Base-by-base conservation (phyloP, 2,329 filamentous ascomycete genomes). In the Xylariales sp. region DNA sequence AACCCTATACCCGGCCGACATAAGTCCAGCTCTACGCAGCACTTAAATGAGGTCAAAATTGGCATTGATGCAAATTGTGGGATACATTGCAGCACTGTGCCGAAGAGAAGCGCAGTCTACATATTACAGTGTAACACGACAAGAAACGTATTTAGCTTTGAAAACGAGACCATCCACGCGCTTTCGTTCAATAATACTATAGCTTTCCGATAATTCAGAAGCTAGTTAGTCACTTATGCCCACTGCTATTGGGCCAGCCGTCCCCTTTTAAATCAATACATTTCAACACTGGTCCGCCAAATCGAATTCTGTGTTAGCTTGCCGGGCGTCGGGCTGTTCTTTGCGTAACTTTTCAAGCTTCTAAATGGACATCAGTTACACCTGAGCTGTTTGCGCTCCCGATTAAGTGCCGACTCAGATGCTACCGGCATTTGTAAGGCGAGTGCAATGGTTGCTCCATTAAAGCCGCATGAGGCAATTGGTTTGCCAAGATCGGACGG, bases 161-260 rank as follows among this genome's bases (percentile, higher is more conserved):
- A 57, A 50, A 12, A 41, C 49, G 23, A 57, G n/a, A 45, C 34
- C 39, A 57, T 2, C 50, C 23, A 63, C 14, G 7, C 32, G 7
- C 18, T 39, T 16, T n/a, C 48, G 5, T 7, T 62, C 8, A 39
- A 14, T 46, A 3, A 39, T 58, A 5, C n/a, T 39, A n/a, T 30
- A 32, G 54, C 53, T 39, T 32, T 54, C 62, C 18, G 32, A 49
- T 43, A 7, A 41, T 32, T 54, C 49, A 41, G 48, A 36, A 58
- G 16, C 36, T 14, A 14, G 3, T 59, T 16, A 18, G 1, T 59
- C 12, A 28, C 41, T 36, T 53, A 36, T 5, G 34, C 52, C 30
- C 23, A 3, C 10, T 23, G 34, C 23, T 23, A 23, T 23, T 23
- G 2, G 23, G 23, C 23, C 23, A 23, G 23, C n/a, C n/a, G 10